Conservation (phyloP, 2,329 filamentous ascomycete species). For the Metarhizium brunneum region DNA sequence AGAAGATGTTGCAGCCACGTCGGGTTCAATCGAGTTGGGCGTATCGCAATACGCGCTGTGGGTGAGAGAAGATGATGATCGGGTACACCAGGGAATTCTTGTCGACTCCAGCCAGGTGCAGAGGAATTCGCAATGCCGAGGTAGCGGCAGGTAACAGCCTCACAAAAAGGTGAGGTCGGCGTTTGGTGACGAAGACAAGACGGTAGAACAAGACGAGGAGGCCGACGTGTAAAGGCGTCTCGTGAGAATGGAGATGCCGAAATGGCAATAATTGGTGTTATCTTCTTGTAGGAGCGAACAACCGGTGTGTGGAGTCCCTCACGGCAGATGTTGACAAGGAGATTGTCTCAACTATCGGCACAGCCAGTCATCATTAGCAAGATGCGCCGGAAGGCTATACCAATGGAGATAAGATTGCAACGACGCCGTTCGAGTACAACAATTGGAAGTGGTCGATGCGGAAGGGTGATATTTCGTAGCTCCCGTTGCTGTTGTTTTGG, state of each 20-base stretch:
- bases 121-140: no score
- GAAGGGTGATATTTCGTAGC: neutral
- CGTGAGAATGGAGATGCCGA: neutral
- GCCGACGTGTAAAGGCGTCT: neutral
- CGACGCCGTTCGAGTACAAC: neutral
- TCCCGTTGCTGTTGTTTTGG: neutral
- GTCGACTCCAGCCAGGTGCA: no score
- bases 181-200: no score
- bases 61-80: no score
- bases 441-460: neutral
- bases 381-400: neutral
- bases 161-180: no score
- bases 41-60: neutral
- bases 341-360: slow-evolving; percentile 6
- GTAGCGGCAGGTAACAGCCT: no score
- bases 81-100: no score
- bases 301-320: neutral
- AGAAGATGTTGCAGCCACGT: neutral
- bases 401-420: neutral
- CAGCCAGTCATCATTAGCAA: slow-evolving; percentile 3
- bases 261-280: neutral
- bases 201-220: neutral
- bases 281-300: neutral
- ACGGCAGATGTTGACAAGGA: slow-evolving; percentile 3
- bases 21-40: neutral